Evolutionary conservation across 345 rosid genomes (phyloP).

Genomic region (Hevea brasiliensis): DNA sequence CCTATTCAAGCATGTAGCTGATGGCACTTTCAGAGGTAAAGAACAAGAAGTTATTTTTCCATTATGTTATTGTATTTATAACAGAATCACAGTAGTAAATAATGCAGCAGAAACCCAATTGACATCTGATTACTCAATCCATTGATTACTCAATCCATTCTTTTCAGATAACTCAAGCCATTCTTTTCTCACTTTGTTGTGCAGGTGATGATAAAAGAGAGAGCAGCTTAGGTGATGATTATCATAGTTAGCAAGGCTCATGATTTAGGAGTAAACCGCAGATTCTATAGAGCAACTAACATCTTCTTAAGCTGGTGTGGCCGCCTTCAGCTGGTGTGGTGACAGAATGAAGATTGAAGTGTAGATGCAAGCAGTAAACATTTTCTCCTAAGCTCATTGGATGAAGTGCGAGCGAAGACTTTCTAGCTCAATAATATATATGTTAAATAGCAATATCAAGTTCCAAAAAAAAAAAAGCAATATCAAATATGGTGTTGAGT

Average conservation of each 20-base stretch:
- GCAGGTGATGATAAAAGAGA: constrained; percentile 18
- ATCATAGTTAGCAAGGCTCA: neutral
- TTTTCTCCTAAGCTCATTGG: neutral
- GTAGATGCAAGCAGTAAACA: neutral
- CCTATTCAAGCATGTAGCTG: constrained; percentile 75
- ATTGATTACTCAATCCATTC: too few species aligned
- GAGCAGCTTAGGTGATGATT: neutral
- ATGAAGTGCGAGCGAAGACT: neutral
- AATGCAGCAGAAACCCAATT: neutral
- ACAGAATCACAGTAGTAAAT: neutral
- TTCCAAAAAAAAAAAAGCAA: too few species aligned
- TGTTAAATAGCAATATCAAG: constrained; percentile 1
- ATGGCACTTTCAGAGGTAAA: constrained; percentile 29
- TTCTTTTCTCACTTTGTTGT: neutral
- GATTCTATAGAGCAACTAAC: constrained; percentile 8
- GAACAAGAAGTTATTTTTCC: neutral
- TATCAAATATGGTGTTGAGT: constrained; percentile 4
- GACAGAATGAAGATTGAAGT: constrained; percentile 4
- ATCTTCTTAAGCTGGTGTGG: constrained; percentile 2
- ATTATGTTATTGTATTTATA: neutral
- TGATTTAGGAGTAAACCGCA: constrained; percentile 11
- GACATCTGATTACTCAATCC: too few species aligned
- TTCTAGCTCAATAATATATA: neutral
- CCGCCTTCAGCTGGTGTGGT: neutral
- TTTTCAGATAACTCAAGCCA: neutral